Base-by-base conservation (phyloP, 1,284 basidiomycete species). In the Coniferiporia weirii region DNA sequence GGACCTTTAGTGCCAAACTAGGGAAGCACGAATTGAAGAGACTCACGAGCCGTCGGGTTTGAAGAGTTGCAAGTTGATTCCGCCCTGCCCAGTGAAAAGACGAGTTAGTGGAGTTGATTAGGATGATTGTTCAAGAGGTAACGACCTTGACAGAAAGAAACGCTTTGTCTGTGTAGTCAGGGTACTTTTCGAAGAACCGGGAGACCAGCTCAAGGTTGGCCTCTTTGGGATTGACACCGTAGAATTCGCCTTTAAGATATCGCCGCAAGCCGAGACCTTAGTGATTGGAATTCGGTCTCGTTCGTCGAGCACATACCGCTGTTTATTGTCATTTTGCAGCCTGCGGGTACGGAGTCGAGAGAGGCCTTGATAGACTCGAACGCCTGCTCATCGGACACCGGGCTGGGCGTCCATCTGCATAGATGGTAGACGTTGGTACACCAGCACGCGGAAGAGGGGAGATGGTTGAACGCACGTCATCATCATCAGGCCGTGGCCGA, bases 351-450 rank as follows among this genome's bases (percentile, higher is more conserved):
- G 0, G 80, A 77, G 27, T 82, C 78, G 46, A 89, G 73, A 10
- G 80, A 80, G 2, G 84, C 80, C 67, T 82, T 85, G 74, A 89
- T 84, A 4, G 82, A 74, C 43, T 76, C 79, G 61, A 89, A 87
- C 9, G 78, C 78, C 17, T 79, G 72, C 55, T 82, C 79, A 49
- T 88, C 82, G 0, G 80, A 68, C 2, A 75, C 70, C 10, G 73
- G 75, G 22, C 64, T 66, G 15, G 77, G 72, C 43, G 63, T 68
- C 75, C 71, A 75, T 8, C 74, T 76, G 52, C 3, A 54, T 40
- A n/a, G 17, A n/a, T n/a, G 17, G 9, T 27, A 9, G 3, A n/a
- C 44, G 3, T 46, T 46, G n/a, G 44, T n/a, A 3, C 15, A 46
- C 12, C 44, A 15, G 17, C 12, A 9, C 38, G 38, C 2, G 35